These are phyloP conservation scores for Podila verticillata DNA, from an alignment of 192 early-diverging fungal species.

Conservation along the genomic window DNA sequence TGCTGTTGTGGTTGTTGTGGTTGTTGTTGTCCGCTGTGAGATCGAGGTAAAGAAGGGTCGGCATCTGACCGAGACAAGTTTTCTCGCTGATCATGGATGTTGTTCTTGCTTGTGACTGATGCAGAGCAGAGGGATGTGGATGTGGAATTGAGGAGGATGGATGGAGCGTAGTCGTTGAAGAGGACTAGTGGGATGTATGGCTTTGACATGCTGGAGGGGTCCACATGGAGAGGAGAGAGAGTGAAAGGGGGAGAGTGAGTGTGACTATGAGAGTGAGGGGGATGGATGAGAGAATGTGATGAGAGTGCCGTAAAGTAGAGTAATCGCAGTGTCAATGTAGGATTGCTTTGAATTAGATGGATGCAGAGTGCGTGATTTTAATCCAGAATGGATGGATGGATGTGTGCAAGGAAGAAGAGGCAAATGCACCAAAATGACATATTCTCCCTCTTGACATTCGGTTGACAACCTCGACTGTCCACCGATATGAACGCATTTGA, in stretches of 20 bases:
- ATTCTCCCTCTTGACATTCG: too few relatives aligned
- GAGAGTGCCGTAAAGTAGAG: not conserved
- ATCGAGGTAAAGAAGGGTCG: too few relatives aligned
- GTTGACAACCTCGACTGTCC: too few relatives aligned
- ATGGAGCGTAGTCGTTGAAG: slow-evolving; percentile 19
- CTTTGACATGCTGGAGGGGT: slow-evolving; percentile 13
- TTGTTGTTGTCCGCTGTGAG: not conserved
- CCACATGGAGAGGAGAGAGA: not conserved
- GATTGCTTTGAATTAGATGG: too few relatives aligned
- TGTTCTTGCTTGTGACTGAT: not conserved
- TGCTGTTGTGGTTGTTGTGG: not conserved
- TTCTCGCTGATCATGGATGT: too few relatives aligned
- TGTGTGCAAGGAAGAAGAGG: too few relatives aligned
- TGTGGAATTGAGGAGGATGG: not conserved
- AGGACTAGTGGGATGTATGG: slow-evolving; percentile 31
- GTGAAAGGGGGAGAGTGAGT: too few relatives aligned
- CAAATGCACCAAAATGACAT: too few relatives aligned
- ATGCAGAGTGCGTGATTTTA: too few relatives aligned
- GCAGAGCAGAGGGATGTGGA: not conserved
- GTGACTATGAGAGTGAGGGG: not conserved
- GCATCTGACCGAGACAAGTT: too few relatives aligned
- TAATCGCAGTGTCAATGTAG: not conserved
- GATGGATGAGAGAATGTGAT: not conserved
- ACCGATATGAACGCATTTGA: too few relatives aligned
- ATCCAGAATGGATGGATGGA: too few relatives aligned